Percentiles rank a stretch among this genome's conserved stretches.
phyloP scores from a whole-genome alignment of 129 eudicot species.

The Mikania micrantha region DNA sequence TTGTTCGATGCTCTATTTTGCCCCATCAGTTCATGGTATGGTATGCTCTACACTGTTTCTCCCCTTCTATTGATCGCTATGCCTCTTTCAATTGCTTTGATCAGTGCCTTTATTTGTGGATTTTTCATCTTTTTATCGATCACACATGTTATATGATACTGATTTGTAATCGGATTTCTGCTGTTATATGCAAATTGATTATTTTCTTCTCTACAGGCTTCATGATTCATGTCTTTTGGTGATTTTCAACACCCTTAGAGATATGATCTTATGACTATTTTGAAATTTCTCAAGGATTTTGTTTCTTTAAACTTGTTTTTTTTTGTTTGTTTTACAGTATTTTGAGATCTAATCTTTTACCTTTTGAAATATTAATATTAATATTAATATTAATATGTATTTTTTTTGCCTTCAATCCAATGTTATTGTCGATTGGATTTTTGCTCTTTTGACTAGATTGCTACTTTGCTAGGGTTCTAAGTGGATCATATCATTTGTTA shows the following conservation, averaged over 20 bases:
- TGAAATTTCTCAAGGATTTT: neutral
- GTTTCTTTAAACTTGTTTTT: neutral
- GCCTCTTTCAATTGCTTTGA: constrained; percentile 1
- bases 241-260: neutral
- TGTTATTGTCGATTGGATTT: constrained; percentile 5
- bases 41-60: neutral
- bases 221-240: neutral
- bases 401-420: neutral
- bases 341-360: constrained; percentile 18
- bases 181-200: constrained; percentile 2
- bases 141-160: neutral
- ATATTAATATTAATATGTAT: too few species aligned
- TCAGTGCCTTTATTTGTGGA: neutral
- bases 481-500: neutral
- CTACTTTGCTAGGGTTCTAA: constrained; percentile 1
- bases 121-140: neutral
- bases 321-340: neutral
- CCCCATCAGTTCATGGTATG: constrained; percentile 15
- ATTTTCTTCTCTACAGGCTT: neutral
- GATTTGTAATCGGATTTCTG: constrained; percentile 1
- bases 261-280: neutral
- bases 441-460: constrained; percentile 6
- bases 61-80: neutral
- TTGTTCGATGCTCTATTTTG: constrained; percentile 8
- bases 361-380: neutral